Evolutionary conservation across 768 basidiomycete species (phyloP).

Genomic region (Dictyophora rubrovolvata): DNA sequence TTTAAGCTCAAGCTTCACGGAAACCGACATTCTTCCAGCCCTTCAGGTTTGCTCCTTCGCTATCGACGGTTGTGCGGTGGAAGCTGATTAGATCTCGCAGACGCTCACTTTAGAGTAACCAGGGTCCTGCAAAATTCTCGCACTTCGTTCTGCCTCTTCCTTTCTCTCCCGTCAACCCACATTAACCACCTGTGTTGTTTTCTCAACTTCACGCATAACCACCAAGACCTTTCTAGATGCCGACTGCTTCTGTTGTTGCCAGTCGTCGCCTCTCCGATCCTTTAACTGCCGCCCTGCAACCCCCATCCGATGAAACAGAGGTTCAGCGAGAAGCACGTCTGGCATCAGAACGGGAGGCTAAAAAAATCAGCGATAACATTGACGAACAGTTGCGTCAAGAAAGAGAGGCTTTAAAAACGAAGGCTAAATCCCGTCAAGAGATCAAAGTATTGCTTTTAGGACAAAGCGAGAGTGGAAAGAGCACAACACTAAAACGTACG

Average conservation of each 20-base stretch:
- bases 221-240: not conserved
- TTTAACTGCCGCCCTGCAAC: slow-evolving; percentile 52
- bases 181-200: too few species aligned
- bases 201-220: too few species aligned
- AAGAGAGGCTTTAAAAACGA: slow-evolving; percentile 39
- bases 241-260: not conserved
- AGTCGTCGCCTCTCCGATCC: slow-evolving; percentile 52
- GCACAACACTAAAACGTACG: slow-evolving; percentile 83
- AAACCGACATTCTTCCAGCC: too few species aligned
- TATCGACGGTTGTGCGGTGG: too few species aligned
- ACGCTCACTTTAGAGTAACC: too few species aligned
- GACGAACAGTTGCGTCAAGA: slow-evolving; percentile 71
- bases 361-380: slow-evolving; percentile 63
- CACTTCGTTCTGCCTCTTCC: too few species aligned
- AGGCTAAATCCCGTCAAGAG: slow-evolving; percentile 21
- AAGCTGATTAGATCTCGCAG: too few species aligned
- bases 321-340: slow-evolving; percentile 57
- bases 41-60: too few species aligned
- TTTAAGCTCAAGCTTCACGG: too few species aligned
- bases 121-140: too few species aligned
- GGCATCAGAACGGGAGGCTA: slow-evolving; percentile 59
- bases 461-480: slow-evolving; percentile 86
- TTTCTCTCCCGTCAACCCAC: too few species aligned
- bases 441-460: slow-evolving; percentile 74
- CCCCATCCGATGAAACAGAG: slow-evolving; percentile 63